Evolutionary conservation across 2,329 filamentous ascomycete species (phyloP).

Genomic region (Neofusicoccum laricinum): DNA sequence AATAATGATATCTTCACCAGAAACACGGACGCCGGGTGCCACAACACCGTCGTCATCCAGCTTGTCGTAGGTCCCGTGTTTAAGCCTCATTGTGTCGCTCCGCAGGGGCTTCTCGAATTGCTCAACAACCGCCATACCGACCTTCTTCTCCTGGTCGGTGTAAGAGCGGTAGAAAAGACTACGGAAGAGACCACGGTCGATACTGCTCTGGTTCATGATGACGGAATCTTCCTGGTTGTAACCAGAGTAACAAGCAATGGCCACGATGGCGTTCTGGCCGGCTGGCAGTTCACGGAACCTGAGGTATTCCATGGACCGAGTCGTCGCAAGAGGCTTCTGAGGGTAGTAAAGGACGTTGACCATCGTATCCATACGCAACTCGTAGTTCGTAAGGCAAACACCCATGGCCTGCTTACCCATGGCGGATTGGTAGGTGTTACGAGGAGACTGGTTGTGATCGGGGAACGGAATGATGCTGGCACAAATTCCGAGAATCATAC

Average conservation of each 20-base stretch:
- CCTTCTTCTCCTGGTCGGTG: conserved; percentile 93
- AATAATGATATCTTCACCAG: conserved; percentile 97
- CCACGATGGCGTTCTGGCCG: conserved; percentile 97
- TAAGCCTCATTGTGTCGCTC: conserved; percentile 82
- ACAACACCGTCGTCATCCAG: conserved; percentile 95
- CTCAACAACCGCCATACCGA: conserved; percentile 90
- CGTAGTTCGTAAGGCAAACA: conserved; percentile 96
- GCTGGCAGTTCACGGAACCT: conserved; percentile 97
- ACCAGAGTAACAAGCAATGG: conserved; percentile 94
- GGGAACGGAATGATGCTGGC: conserved; percentile 99
- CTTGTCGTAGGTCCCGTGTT: conserved; percentile 96
- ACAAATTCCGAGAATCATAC: conserved; percentile 98
- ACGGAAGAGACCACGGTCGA: conserved; percentile 94
- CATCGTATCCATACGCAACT: conserved; percentile 98
- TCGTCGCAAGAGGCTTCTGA: conserved; percentile 94
- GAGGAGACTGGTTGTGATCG: conserved; percentile 96
- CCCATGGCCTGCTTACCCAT: conserved; percentile 99
- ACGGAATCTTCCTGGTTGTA: conserved; percentile 99
- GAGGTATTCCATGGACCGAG: conserved; percentile 96
- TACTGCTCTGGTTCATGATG: conserved; percentile 99
- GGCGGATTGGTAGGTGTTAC: conserved; percentile 98
- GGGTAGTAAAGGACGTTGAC: conserved; percentile 98
- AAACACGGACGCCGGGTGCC: conserved; percentile 88
- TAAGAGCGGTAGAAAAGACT: conserved; percentile 98
- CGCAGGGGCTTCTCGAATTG: conserved; percentile 93